Conservation (phyloP, 495 filamentous ascomycete species). For the Penicillium pancosmium region DNA sequence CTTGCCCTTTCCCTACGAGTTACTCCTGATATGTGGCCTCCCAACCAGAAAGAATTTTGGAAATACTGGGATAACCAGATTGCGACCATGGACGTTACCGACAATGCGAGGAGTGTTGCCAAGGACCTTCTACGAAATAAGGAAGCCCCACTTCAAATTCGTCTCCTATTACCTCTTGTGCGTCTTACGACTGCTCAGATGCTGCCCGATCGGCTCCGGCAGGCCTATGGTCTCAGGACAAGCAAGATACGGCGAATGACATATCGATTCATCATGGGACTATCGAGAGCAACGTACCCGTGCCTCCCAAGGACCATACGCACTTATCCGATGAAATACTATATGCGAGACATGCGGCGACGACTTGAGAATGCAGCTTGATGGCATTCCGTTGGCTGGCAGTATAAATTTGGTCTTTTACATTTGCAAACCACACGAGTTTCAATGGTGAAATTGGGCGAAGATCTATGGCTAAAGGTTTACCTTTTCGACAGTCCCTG, state of each 20-base stretch:
- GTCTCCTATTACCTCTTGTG: slow-evolving; percentile 27
- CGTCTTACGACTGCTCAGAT: slow-evolving; percentile 38
- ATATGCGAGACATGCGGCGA: slow-evolving; percentile 44
- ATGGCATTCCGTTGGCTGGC: neutral
- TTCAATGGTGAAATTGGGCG: too few relatives aligned
- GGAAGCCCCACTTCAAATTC: slow-evolving; percentile 25
- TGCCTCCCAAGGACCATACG: slow-evolving; percentile 31
- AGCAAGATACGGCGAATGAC: slow-evolving; percentile 14
- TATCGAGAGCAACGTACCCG: slow-evolving; percentile 34
- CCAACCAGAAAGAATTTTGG: slow-evolving; percentile 39
- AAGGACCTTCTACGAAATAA: slow-evolving; percentile 34
- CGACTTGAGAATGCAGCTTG: slow-evolving; percentile 20
- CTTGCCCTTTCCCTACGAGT: slow-evolving; percentile 41
- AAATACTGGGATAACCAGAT: slow-evolving; percentile 43
- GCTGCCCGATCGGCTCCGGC: slow-evolving; percentile 30
- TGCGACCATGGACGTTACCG: slow-evolving; percentile 29
- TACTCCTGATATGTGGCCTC: slow-evolving; percentile 38
- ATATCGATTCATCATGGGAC: slow-evolving; percentile 23
- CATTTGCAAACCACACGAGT: too few relatives aligned
- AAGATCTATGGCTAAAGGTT: too few relatives aligned
- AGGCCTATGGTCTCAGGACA: slow-evolving; percentile 32
- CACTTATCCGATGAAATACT: slow-evolving; percentile 39
- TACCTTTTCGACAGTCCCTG: too few relatives aligned
- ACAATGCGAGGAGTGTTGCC: slow-evolving; percentile 37
- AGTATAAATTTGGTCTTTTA: too few relatives aligned